Base-by-base conservation (phyloP, 1,284 basidiomycete genomes). In the Flammula alnicola region DNA sequence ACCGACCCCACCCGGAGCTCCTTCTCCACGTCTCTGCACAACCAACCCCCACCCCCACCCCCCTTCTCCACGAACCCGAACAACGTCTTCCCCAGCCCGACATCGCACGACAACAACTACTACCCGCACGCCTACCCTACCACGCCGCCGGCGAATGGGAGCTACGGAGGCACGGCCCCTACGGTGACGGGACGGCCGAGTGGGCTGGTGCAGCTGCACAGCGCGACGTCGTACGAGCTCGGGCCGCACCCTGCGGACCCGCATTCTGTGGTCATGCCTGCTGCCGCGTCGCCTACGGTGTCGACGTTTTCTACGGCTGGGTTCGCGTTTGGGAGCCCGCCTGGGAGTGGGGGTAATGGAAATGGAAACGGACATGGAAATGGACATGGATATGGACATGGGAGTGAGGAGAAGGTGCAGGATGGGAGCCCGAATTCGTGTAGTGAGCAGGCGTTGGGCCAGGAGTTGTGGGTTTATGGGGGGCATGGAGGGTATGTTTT, bases 381-480 rank as follows among this genome's bases (percentile, higher is more conserved):
- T n/a, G n/a, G n/a, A n/a, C n/a, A n/a, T n/a, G n/a, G n/a, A n/a
- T n/a, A n/a, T n/a, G n/a, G n/a, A n/a, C 22, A 22, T 5, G 37
- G 25, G 3, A 39, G 3, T 25, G 19, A 26, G 8, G 17, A 29
- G 14, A n/a, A 26, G 8, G 26, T n/a, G 16, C 11, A 31, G 6
- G 17, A 22, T 20, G 27, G 27, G 8, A 69, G 71, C n/a, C 69
- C 74, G 3, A 73, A 72, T 39, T 57, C 67, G 2, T 67, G 71
- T 33, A 68, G 58, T 11, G 74, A 81, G 49, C 66, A 70, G 4
- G 77, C 84, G 5, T 64, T 73, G 4, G 92, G 87, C 2, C 80
- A 91, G 56, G 86, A 90, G 63, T 82, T 98, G 39, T 91, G 84
- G 72, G 87, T 89, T 7, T 94, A 95, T 70, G 74, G 78, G 14